Evolutionary conservation across 306 rosid species (phyloP).

Genomic region (Rosa persica): DNA sequence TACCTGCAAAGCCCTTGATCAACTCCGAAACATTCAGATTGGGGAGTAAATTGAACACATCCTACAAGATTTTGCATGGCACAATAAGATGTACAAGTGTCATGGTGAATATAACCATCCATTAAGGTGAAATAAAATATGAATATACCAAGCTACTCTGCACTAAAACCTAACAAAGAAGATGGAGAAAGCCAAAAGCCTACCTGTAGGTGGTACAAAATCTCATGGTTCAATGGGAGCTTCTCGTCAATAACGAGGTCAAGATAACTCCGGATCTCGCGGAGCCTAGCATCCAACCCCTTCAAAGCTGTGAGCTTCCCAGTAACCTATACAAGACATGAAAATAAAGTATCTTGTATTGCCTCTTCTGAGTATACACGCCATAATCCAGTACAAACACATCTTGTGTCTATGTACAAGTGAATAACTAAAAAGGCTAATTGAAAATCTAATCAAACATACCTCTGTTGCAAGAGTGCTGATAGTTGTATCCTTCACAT

Average conservation of each 20-base stretch:
- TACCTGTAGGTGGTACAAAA: conserved; percentile 83
- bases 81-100: background rate
- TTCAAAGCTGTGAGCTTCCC: conserved; percentile 81
- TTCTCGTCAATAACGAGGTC: conserved; percentile 73
- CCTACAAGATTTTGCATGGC: conserved; percentile 33
- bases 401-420: background rate
- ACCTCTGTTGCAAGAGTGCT: conserved; percentile 89
- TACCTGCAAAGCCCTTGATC: conserved; percentile 57
- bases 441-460: background rate
- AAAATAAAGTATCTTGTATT: background rate
- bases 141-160: background rate
- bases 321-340: conserved; percentile 40
- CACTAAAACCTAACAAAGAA: background rate
- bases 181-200: background rate
- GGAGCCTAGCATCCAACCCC: conserved; percentile 72
- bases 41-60: conserved; percentile 56
- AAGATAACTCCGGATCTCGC: conserved; percentile 68
- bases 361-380: too few species aligned
- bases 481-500: conserved; percentile 67
- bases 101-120: background rate
- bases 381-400: background rate
- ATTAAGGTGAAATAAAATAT: background rate
- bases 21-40: conserved; percentile 56
- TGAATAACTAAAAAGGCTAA: background rate
- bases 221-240: conserved; percentile 87